These are phyloP conservation scores for Citrus trifoliata DNA, from an alignment of 345 rosid species.

Conservation along the genomic window DNA sequence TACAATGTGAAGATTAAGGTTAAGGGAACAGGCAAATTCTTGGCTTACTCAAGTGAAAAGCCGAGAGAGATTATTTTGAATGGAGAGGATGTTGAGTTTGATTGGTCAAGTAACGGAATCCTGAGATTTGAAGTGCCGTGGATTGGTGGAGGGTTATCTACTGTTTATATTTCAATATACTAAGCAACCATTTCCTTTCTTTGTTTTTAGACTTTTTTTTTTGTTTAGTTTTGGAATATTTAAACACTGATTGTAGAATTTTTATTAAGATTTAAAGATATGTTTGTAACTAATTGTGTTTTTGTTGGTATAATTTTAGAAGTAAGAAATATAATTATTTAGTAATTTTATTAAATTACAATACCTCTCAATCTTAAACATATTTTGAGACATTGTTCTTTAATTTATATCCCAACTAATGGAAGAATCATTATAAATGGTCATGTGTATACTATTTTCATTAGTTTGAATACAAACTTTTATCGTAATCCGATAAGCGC, in stretches of 20 bases:
- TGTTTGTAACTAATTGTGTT: too few relatives aligned
- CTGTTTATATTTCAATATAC: not conserved
- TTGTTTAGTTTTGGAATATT: not conserved
- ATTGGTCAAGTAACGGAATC: conserved; percentile 17
- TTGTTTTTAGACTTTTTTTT: not conserved
- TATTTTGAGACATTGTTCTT: too few relatives aligned
- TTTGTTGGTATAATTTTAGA: not conserved
- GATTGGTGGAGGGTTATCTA: conserved; percentile 15
- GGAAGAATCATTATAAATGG: too few relatives aligned
- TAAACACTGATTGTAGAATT: not conserved
- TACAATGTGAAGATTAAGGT: not conserved
- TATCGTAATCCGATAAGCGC: too few relatives aligned
- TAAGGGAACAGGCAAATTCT: conserved; percentile 23
- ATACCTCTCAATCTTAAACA: too few relatives aligned
- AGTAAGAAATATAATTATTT: too few relatives aligned
- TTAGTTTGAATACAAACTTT: too few relatives aligned
- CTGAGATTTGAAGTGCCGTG: conserved; percentile 17
- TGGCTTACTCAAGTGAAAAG: conserved; percentile 18
- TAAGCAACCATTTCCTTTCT: not conserved
- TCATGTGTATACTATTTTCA: too few relatives aligned
- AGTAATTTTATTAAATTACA: too few relatives aligned
- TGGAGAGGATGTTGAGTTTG: conserved; percentile 5
- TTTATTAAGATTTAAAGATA: too few relatives aligned
- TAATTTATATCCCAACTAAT: too few relatives aligned
- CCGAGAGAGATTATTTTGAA: conserved; percentile 7